phyloP scores from a whole-genome alignment of 306 rosid genomes.

The Gleditsia sinensis region DNA sequence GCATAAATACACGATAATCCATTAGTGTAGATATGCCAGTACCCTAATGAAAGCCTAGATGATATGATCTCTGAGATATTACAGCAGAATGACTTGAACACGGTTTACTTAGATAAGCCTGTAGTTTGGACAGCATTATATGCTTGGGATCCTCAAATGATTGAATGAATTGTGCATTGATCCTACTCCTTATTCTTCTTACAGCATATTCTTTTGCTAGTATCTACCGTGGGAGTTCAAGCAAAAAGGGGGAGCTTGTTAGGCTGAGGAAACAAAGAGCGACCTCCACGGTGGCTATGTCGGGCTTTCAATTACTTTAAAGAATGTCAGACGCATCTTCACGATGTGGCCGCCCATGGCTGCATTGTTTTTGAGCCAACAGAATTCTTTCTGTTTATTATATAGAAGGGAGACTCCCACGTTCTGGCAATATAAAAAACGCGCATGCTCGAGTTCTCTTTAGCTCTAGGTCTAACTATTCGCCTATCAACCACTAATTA shows the following conservation, averaged over 20 bases:
- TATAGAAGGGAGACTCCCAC: constrained; percentile 60
- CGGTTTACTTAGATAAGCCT: constrained; percentile 15
- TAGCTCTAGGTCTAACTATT: constrained; percentile 26
- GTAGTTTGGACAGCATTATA: no score
- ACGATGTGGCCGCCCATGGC: constrained; percentile 69
- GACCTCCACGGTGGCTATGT: constrained; percentile 60
- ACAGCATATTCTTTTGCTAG: background rate
- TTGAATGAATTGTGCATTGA: constrained; percentile 11
- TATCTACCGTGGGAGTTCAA: background rate
- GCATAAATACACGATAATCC: no score
- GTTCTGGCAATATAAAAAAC: constrained; percentile 52
- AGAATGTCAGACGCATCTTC: constrained; percentile 58
- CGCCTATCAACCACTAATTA: constrained; percentile 36
- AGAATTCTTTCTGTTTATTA: constrained; percentile 40
- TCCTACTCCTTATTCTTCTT: constrained; percentile 6
- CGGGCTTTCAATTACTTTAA: constrained; percentile 38
- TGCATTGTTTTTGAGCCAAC: constrained; percentile 36
- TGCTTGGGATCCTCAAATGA: constrained; percentile 3
- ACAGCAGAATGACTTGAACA: background rate
- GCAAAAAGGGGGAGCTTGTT: constrained; percentile 6
- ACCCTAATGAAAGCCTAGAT: constrained; percentile 26
- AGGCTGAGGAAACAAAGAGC: constrained; percentile 48
- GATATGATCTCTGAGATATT: constrained; percentile 26
- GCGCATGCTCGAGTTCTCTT: constrained; percentile 35
- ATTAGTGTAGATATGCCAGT: constrained; percentile 15